phyloP scores from a whole-genome alignment of 441 rosid genomes.

The Francoa sonchifolia region DNA sequence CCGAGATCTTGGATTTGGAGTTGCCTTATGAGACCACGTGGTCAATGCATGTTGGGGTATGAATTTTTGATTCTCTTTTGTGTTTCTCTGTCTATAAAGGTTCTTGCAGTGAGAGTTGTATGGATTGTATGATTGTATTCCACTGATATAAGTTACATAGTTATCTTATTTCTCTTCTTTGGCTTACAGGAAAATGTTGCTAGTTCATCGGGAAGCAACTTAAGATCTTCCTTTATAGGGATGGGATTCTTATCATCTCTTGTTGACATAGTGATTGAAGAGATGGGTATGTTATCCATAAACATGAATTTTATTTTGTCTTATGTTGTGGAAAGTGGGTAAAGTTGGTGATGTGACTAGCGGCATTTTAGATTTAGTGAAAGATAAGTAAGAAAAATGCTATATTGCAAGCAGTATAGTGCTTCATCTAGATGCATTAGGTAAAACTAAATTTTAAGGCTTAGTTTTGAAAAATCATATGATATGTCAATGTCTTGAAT shows the following conservation, averaged over 20 bases:
- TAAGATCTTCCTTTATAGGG: slow-evolving; percentile 48
- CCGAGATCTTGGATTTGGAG: slow-evolving; percentile 30
- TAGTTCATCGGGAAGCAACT: slow-evolving; percentile 64
- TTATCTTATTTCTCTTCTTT: background rate
- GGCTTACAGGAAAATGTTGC: slow-evolving; percentile 50
- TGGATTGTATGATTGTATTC: no score
- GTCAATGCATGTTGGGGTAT: slow-evolving; percentile 38
- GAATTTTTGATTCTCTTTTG: slow-evolving; percentile 2
- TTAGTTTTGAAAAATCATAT: slow-evolving; percentile 2
- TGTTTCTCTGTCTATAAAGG: no score
- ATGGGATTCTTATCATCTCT: slow-evolving; percentile 72
- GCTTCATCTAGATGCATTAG: no score
- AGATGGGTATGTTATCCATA: slow-evolving; percentile 30
- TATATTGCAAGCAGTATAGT: no score
- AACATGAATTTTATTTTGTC: background rate
- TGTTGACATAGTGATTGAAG: slow-evolving; percentile 57
- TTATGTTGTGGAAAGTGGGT: background rate
- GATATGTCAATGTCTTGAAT: background rate
- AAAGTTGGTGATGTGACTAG: slow-evolving; percentile 1
- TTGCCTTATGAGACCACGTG: slow-evolving; percentile 26
- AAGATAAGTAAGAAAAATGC: no score
- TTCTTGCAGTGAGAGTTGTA: no score
- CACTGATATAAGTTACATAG: no score
- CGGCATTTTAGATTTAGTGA: background rate
- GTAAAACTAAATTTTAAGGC: no score